phyloP scores from a whole-genome alignment of 805 yeast genomes.

The Cyberlindnera japonica region DNA sequence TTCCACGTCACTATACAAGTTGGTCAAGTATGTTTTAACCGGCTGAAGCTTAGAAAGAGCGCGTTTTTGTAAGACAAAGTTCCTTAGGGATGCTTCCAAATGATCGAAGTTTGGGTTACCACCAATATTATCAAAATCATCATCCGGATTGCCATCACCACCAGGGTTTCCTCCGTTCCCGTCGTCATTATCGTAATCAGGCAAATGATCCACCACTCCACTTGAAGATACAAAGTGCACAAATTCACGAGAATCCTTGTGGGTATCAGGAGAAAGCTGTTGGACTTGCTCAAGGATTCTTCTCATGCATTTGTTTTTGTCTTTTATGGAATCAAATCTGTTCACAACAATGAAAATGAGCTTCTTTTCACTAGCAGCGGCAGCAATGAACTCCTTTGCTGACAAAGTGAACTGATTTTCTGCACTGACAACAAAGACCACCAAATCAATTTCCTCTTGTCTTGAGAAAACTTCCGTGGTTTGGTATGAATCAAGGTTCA shows the following conservation, averaged over 20 bases:
- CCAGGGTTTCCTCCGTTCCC: slow-evolving; percentile 29
- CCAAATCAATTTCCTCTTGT: slow-evolving; percentile 95
- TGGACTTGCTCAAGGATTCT: slow-evolving; percentile 83
- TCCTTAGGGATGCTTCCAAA: slow-evolving; percentile 78
- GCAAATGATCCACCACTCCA: slow-evolving; percentile 36
- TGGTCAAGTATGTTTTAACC: slow-evolving; percentile 80
- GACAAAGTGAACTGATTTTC: slow-evolving; percentile 94
- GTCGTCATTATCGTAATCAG: slow-evolving; percentile 35
- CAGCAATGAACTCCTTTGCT: slow-evolving; percentile 87
- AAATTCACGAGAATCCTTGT: slow-evolving; percentile 82
- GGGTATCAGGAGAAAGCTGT: slow-evolving; percentile 83
- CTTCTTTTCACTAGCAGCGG: slow-evolving; percentile 88
- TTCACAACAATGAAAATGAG: slow-evolving; percentile 92
- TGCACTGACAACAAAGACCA: slow-evolving; percentile 93
- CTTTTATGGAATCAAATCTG: slow-evolving; percentile 80
- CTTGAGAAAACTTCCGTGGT: slow-evolving; percentile 94
- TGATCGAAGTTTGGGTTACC: slow-evolving; percentile 68
- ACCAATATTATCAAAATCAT: slow-evolving; percentile 28
- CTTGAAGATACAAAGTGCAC: slow-evolving; percentile 86
- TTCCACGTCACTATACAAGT: slow-evolving; percentile 63
- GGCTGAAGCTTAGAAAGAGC: slow-evolving; percentile 87
- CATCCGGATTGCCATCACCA: slow-evolving; percentile 33
- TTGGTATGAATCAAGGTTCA: slow-evolving; percentile 87
- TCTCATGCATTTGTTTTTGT: slow-evolving; percentile 73
- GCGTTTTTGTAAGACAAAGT: slow-evolving; percentile 84